These are phyloP conservation scores for Xerocomellus dryophilus DNA, from an alignment of 768 basidiomycete species.

Conservation along the genomic window DNA sequence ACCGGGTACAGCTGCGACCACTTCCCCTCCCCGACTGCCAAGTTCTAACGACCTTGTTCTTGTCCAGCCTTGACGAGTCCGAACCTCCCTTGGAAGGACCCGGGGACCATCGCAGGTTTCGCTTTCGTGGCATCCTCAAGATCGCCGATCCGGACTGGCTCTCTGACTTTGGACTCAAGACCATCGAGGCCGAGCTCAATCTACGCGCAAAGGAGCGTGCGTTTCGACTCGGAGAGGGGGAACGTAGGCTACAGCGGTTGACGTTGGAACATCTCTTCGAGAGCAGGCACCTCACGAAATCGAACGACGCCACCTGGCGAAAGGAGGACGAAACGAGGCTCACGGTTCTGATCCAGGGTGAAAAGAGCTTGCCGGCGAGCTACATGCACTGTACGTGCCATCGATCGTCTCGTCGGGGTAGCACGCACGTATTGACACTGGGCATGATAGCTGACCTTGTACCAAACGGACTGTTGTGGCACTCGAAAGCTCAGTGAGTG, in stretches of 20 bases:
- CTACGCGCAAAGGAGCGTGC: conserved; percentile 35
- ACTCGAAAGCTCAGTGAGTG: conserved; percentile 29
- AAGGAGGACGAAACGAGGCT: conserved; percentile 27
- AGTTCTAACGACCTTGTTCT: neutral
- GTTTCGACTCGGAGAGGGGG: conserved; percentile 14
- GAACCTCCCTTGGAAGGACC: conserved; percentile 37
- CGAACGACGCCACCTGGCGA: conserved; percentile 12
- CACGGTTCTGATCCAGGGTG: conserved; percentile 42
- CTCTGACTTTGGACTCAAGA: conserved; percentile 41
- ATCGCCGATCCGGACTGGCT: conserved; percentile 49
- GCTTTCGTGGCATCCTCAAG: conserved; percentile 51
- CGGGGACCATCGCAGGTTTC: conserved; percentile 32
- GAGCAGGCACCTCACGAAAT: conserved; percentile 13
- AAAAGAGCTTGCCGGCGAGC: conserved; percentile 38
- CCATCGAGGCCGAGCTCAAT: conserved; percentile 44
- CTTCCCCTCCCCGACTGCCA: neutral
- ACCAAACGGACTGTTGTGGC: conserved; percentile 34
- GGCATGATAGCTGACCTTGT: conserved; percentile 27
- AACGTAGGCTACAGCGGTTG: conserved; percentile 24
- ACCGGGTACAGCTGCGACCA: conserved; percentile 21
- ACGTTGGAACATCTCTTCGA: conserved; percentile 38
- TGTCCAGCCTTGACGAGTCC: conserved; percentile 45
- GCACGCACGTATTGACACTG: neutral
- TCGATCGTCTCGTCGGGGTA: neutral
- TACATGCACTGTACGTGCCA: conserved; percentile 39